Base-by-base conservation (phyloP, 2,329 filamentous ascomycete species). In the Hypoxylon sp. region DNA sequence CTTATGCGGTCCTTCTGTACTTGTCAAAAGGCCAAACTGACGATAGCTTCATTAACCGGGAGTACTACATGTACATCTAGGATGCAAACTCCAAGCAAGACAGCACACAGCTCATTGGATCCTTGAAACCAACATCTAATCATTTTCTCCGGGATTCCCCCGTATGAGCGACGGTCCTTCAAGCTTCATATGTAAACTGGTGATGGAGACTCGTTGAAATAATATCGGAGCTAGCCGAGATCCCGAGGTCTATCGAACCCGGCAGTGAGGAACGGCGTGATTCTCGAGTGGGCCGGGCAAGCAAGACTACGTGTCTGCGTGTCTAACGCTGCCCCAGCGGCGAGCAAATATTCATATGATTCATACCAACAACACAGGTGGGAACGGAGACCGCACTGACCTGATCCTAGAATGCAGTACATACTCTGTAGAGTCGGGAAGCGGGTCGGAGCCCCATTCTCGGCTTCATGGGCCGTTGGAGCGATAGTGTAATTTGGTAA, bases 381-480 rank as follows among this genome's bases (percentile, higher is more conserved):
- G 27, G 49, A 61, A 56, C 62, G 61, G 55, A 66, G 27, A 40
- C 54, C 30, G 51, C 59, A 55, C 68, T 35, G 25, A 22, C 17
- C 53, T 61, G 66, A 51, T 31, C 58, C 63, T 54, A 55, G 54
- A 61, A 59, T 20, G 50, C n/a, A 31, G 50, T n/a, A 42, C 25
- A 10, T 8, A 20, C 20, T 20, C 20, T 20, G 20, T 54, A 64
- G 51, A 54, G 54, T 50, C 58, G 58, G 61, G 25, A 50, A 64
- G 13, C 27, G 37, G 46, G 49, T 40, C 46, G 51, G 20, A 17
- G 5, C 30, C 17, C 50, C 58, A 31, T 65, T 49, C 37, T 61
- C 64, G 67, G 67, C 54, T 64, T 68, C 48, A 46, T 70, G 64
- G 64, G 51, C 67, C 69, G 67, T 46, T 25, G 46, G 60, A 44